Base-by-base conservation (phyloP, 345 rosid species). In the Populus pruinosa region DNA sequence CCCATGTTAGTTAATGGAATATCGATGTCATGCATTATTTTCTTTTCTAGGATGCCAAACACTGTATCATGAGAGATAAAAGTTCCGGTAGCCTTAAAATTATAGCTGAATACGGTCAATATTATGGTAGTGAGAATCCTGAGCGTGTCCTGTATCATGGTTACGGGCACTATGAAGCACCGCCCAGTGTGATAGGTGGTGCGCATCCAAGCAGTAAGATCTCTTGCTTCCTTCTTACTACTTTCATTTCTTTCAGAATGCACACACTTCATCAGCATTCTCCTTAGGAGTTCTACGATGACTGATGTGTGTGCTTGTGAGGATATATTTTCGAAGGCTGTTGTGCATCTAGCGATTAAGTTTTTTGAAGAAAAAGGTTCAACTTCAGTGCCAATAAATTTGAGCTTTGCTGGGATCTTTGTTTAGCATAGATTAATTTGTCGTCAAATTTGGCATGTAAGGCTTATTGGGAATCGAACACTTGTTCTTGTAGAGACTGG, bases 41-140 rank as follows among this genome's bases (percentile, higher is more conserved):
- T 72, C 74, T 31, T 71, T 55, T 71, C 11, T 63, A 89, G 91
- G 90, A 74, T 68, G 80, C 90, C 95, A 44, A 88, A 88, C 75
- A 76, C 89, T 31, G 95, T 91, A 35, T 79, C 76, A 91, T 91
- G 93, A 49, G 72, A 71, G 91, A 86, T 3, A 87, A 72, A 74
- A 81, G 71, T 53, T 65, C 81, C 5, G 75, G 81, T 72, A 59
- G 56, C 75, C 89, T 84, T 61, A 89, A 86, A 81, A 74, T 79
- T 49, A 84, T 91, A 71, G 89, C 93, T 1, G 90, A 89, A 80
- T 91, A 91, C 69, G 95, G 95, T 67, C 90, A 76, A 76, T 90
- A 88, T 72, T 89, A 91, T 64, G 89, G 88, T 25, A 79, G 41
- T 63, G 91, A 86, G 63, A 80, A 86, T 78, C 90, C 95, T 13